A percentile compares a stretch with the other conserved stretches of the same genome.
Evolutionary conservation across 768 basidiomycete species (phyloP).

Genomic region (Megacollybia marginata): DNA sequence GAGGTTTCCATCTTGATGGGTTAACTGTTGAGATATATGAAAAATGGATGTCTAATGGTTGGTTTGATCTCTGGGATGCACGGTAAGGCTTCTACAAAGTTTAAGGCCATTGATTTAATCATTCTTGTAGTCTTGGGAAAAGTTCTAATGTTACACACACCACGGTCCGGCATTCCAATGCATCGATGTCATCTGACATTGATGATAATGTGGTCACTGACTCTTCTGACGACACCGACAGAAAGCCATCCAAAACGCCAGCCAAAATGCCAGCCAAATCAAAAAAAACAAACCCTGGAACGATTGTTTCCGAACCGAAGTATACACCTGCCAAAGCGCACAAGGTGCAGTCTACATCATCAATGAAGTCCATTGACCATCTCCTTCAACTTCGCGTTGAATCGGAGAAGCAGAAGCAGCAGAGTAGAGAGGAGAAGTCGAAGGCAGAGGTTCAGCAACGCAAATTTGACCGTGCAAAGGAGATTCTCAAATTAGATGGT

Average conservation of each 20-base stretch:
- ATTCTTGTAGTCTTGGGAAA: neutral
- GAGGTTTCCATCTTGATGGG: neutral
- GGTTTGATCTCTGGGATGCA: neutral
- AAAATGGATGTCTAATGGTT: neutral
- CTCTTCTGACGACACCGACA: neutral
- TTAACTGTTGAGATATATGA: neutral
- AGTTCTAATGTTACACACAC: neutral
- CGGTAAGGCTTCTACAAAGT: too few species aligned
- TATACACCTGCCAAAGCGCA: too few species aligned
- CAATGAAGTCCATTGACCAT: too few species aligned
- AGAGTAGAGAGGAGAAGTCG: neutral
- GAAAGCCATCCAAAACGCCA: neutral
- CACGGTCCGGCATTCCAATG: neutral
- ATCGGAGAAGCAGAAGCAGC: neutral
- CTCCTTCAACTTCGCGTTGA: too few species aligned
- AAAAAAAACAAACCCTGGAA: neutral
- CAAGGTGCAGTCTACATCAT: too few species aligned
- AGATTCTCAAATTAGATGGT: neutral
- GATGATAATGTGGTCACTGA: too few species aligned
- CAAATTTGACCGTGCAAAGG: neutral
- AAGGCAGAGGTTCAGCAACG: neutral
- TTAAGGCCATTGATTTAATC: too few species aligned
- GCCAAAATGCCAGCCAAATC: too few species aligned
- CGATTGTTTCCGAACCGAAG: too few species aligned
- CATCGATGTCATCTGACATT: neutral